Evolutionary conservation across 768 basidiomycete genomes (phyloP).

Genomic region (Amanita jacksonii): DNA sequence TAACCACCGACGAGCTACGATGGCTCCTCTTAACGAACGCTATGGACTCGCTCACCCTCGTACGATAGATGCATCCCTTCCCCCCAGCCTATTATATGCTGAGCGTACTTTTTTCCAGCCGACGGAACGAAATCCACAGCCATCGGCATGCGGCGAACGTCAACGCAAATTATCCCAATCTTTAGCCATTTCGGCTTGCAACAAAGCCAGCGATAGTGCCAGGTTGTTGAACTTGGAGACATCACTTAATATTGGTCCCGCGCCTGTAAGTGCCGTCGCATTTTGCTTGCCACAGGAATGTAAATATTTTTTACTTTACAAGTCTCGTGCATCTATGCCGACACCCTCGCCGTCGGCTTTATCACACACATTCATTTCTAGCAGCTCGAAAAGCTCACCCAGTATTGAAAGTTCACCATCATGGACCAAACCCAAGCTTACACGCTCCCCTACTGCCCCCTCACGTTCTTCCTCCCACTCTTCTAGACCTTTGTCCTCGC

Average conservation of each 20-base stretch:
- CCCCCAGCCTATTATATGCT: not conserved
- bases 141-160: not conserved
- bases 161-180: not conserved
- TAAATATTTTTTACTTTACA: not conserved
- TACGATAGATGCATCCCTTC: not conserved
- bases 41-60: conserved; percentile 5
- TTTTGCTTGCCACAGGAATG: not conserved
- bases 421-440: too few species aligned
- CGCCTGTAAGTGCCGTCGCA: conserved; percentile 1
- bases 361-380: conserved; percentile 1
- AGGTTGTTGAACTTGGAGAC: not conserved
- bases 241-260: conserved; percentile 1
- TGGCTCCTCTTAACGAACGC: conserved; percentile 35
- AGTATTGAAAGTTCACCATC: not conserved
- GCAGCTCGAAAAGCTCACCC: not conserved
- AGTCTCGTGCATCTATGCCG: not conserved
- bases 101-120: not conserved
- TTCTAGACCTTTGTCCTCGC: conserved; percentile 11
- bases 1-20: conserved; percentile 37
- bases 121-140: not conserved
- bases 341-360: not conserved
- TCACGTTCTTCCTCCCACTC: conserved; percentile 14
- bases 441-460: conserved; percentile 16
- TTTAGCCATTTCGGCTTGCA: too few species aligned
- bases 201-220: not conserved